phyloP scores from a whole-genome alignment of 116 monocot species.

The Dioscorea cayenensis region DNA sequence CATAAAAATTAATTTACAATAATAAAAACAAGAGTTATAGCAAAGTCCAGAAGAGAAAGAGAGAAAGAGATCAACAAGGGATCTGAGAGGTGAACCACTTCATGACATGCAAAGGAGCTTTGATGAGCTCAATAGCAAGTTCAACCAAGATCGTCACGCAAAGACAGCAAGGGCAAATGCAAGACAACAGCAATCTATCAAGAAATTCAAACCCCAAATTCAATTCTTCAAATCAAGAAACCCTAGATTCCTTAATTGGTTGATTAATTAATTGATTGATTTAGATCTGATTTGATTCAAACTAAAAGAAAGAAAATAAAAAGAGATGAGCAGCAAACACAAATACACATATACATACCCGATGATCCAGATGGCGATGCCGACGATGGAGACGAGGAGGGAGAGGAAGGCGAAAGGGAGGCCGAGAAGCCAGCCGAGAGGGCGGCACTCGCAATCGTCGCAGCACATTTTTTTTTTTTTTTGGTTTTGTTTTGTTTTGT shows the following conservation, averaged over 20 bases:
- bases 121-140: slow-evolving; percentile 89
- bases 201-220: not conserved
- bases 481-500: not conserved
- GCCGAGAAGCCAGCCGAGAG: slow-evolving; percentile 87
- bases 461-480: slow-evolving; percentile 44
- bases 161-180: slow-evolving; percentile 95
- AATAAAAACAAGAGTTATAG: too few relatives aligned
- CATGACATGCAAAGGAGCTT: slow-evolving; percentile 92
- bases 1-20: too few relatives aligned
- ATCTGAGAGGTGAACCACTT: slow-evolving; percentile 91
- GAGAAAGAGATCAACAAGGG: slow-evolving; percentile 48
- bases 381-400: slow-evolving; percentile 81
- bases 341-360: slow-evolving; percentile 32
- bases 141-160: slow-evolving; percentile 95
- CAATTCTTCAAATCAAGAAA: not conserved
- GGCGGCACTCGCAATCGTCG: slow-evolving; percentile 78
- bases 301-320: not conserved
- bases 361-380: slow-evolving; percentile 83
- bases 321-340: not conserved
- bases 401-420: slow-evolving; percentile 95
- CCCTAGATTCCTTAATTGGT: not conserved
- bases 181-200: slow-evolving; percentile 72
- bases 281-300: too few relatives aligned
- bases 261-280: not conserved
- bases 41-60: not conserved